Conservation (phyloP, 441 rosid genomes). For the Croton setiger region DNA sequence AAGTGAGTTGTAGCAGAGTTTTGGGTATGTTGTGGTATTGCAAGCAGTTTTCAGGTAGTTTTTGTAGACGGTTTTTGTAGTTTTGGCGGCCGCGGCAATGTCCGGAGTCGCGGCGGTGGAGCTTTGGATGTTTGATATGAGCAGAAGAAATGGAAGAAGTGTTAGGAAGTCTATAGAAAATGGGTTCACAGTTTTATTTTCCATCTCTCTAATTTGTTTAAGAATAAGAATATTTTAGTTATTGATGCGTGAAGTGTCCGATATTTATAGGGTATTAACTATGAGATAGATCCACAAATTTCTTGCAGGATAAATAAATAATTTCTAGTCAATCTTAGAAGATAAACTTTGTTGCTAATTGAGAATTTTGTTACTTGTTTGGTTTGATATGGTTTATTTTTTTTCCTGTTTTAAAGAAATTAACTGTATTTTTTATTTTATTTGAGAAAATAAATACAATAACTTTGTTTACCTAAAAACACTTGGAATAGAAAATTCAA, state of each 20-base stretch:
- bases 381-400: too few relatives aligned
- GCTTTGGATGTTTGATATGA: conserved; percentile 18
- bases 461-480: too few relatives aligned
- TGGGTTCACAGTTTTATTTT: background rate
- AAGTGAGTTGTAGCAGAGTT: conserved; percentile 46
- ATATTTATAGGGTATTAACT: background rate
- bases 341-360: too few relatives aligned
- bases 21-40: conserved; percentile 42
- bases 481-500: too few relatives aligned
- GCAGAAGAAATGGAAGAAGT: conserved; percentile 26
- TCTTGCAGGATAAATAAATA: background rate
- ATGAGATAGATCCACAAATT: background rate
- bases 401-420: too few relatives aligned
- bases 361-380: too few relatives aligned
- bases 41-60: conserved; percentile 48
- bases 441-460: too few relatives aligned
- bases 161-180: background rate
- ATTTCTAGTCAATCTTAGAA: background rate
- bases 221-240: background rate
- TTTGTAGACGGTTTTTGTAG: conserved; percentile 33
- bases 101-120: conserved; percentile 22
- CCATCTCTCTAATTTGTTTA: conserved; percentile 3
- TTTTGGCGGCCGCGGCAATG: background rate
- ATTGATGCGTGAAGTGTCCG: background rate
- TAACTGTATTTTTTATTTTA: too few relatives aligned